Evolutionary conservation across 2,329 filamentous ascomycete genomes (phyloP).

Genomic region (Epichloe typhina): DNA sequence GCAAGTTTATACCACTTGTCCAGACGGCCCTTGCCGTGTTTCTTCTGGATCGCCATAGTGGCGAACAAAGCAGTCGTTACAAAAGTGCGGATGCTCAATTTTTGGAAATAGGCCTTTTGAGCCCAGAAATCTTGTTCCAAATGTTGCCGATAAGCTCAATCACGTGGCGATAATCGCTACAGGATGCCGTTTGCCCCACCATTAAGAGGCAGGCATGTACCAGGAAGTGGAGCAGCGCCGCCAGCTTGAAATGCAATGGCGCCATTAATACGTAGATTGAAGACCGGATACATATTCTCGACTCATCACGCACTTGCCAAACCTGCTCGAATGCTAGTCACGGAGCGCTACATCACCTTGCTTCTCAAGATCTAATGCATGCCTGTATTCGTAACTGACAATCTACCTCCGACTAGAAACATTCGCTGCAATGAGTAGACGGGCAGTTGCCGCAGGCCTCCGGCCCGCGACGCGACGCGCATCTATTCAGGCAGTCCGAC

Average conservation of each 20-base stretch:
- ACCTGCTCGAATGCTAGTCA: background rate
- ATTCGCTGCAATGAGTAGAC: slow-evolving; percentile 20
- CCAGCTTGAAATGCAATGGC: no score
- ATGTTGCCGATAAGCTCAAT: slow-evolving; percentile 13
- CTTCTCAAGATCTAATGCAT: background rate
- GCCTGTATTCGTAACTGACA: background rate
- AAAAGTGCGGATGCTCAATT: background rate
- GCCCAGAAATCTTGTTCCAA: slow-evolving; percentile 22
- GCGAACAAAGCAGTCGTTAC: slow-evolving; percentile 3
- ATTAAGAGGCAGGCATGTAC: background rate
- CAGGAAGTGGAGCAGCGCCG: background rate
- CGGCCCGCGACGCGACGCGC: slow-evolving; percentile 52
- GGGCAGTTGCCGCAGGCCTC: slow-evolving; percentile 53
- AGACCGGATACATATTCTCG: background rate
- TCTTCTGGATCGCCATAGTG: slow-evolving; percentile 91
- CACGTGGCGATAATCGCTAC: slow-evolving; percentile 5
- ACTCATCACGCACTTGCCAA: background rate
- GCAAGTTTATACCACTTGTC: slow-evolving; percentile 99
- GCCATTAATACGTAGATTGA: no score
- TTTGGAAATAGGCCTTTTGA: slow-evolving; percentile 10
- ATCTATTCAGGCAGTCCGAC: slow-evolving; percentile 41
- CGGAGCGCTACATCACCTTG: background rate
- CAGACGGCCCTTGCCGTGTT: slow-evolving; percentile 94
- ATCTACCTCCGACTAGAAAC: background rate
- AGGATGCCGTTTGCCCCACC: background rate